Base-by-base conservation (phyloP, 2,329 filamentous ascomycete species). In the Exophiala sideris region DNA sequence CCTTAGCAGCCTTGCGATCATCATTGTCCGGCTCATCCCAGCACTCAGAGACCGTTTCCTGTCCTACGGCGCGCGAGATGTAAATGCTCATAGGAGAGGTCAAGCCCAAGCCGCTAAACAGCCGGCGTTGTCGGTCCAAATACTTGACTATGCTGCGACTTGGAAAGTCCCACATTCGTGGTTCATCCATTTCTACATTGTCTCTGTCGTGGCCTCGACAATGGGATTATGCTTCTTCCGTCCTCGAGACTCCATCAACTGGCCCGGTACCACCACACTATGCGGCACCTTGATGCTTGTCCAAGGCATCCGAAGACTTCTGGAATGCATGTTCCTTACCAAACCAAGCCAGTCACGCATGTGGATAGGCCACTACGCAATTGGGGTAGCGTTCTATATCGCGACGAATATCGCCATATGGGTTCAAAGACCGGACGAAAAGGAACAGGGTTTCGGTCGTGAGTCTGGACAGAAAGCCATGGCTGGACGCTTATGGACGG, bases 121-220 rank as follows among this genome's bases (percentile, higher is more conserved):
- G 38, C 40, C 40, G 34, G 40, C 48, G 33, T 14, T 49, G 32
- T 40, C 38, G 12, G 29, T 16, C 12, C 40, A 51, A 16, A 14
- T 76, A 42, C 72, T 84, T 55, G 81, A 84, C 63, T 67, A 67
- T 53, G 65, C 81, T 16, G 78, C 81, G 33, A 72, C 70, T 35
- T 69, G 80, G 61, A 81, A 82, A 67, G 86, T 96, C 34, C 91
- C 92, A 18, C 94, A 97, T 72, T 81, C 81, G 58, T 97, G 89
- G 85, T 97, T 97, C 70, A 80, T 79, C 40, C 88, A 94, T 64
- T 97, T 96, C 73, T 97, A 99, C 69, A 67, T 88, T 49, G 69
- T 84, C 34, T 92, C 89, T 3, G 73, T 91, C 3, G 67, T 75
- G 1, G 84, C 82, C 55, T 91, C 89, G 0, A 65, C 83, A 3